Evolutionary conservation across 495 filamentous ascomycete genomes (phyloP), one percentile per base, ranked within the genome.

Genomic region (Articulospora tetracladia): DNA sequence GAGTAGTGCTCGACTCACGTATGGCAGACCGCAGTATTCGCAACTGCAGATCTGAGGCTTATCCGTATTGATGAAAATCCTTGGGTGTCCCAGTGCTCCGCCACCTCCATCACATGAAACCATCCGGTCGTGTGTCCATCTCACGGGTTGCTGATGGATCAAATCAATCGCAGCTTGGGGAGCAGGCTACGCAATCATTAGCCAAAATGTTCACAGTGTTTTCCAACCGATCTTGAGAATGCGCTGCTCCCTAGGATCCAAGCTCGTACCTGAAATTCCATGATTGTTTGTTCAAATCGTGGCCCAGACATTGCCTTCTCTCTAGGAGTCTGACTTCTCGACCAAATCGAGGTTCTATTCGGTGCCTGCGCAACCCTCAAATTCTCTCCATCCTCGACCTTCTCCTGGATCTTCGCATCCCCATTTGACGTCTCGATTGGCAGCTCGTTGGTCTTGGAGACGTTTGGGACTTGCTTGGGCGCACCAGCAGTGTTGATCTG

Each of bases 61-160:
- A 77, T 98, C 94, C 64, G 90, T 86, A 74, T 98, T 98, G 82
- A 98, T 98, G 73, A 89, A 98, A 73, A 98, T 88, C 69, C 82
- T 82, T 39, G 94, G 94, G 74, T 98, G 94, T 25, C 94, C 94
- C 34, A 90, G 77, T 53, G 93, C 88, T 20, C 94, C 95, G 61
- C 94, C 94, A 55, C 95, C 94, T 57, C 94, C 94, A 70, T 98
- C 92, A 70, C 94, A 98, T 56, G 83, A 85, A 48, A 95, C 93
- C 34, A 90, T 71, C 52, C 84, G 78, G 61, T 89, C 82, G 73
- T 95, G 87, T 52, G 84, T 89, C 92, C 93, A 98, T 69, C 86
- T 83, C 32, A 98, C 94, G 8, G 92, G 94, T 74, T 97, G 89
- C 75, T 89, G 86, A 79, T 98, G 94, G 68, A 98, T 95, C 71